These are phyloP conservation scores for Pseudonectria foliicola DNA, from an alignment of 2,329 filamentous ascomycete genomes.

Conservation along the genomic window DNA sequence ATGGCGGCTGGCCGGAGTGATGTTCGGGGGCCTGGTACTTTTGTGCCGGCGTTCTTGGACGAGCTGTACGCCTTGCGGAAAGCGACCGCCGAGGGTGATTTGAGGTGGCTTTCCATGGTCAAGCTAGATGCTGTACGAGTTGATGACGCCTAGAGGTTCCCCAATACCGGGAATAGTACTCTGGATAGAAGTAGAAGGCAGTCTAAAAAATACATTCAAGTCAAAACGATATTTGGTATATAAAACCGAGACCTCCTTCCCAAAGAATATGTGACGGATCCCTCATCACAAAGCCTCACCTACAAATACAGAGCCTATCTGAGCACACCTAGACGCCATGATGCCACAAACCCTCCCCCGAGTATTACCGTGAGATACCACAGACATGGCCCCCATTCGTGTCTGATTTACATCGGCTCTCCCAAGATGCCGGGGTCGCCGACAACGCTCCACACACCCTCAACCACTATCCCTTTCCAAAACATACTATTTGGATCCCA, in stretches of 20 bases:
- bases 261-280: too few relatives aligned
- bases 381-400: background rate
- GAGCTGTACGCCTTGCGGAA: constrained; percentile 48
- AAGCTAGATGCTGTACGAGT: constrained; percentile 37
- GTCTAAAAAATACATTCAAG: too few relatives aligned
- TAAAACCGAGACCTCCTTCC: too few relatives aligned
- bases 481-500: constrained; percentile 19
- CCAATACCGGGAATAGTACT: too few relatives aligned
- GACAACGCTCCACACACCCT: constrained; percentile 21
- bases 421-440: constrained; percentile 20
- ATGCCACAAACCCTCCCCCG: too few relatives aligned
- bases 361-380: too few relatives aligned
- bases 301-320: too few relatives aligned
- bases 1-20: constrained; percentile 54
- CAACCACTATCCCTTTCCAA: constrained; percentile 19
- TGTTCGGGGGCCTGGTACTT: constrained; percentile 76
- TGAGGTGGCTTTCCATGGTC: constrained; percentile 45
- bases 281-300: too few relatives aligned
- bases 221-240: too few relatives aligned
- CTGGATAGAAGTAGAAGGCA: too few relatives aligned
- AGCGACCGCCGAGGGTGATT: constrained; percentile 39
- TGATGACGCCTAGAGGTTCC: constrained; percentile 11
- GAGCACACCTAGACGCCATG: too few relatives aligned
- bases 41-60: constrained; percentile 80
- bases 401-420: constrained; percentile 5